Conservation (phyloP, 1,284 basidiomycete genomes). For the Mycosarcoma maydis region DNA sequence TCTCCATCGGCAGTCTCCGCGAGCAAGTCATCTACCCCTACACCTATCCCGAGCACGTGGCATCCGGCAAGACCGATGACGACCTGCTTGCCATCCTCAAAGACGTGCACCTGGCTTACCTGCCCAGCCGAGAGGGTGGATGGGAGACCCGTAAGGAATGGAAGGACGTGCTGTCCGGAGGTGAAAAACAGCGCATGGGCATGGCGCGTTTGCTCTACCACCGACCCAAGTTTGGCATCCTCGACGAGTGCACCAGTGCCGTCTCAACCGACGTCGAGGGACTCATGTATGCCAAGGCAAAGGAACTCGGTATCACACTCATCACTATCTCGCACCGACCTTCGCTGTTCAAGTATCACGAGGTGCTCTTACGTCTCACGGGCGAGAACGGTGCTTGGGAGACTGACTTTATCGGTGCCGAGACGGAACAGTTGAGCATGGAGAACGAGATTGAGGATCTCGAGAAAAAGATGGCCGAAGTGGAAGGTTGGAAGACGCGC, state of each 20-base stretch:
- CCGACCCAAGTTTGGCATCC: conserved; percentile 73
- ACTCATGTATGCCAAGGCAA: conserved; percentile 92
- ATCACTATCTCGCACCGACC: conserved; percentile 80
- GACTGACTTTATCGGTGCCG: conserved; percentile 76
- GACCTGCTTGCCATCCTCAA: conserved; percentile 80
- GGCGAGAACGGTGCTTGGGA: conserved; percentile 78
- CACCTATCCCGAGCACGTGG: conserved; percentile 62
- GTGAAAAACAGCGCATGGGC: conserved; percentile 82
- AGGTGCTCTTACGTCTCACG: conserved; percentile 77
- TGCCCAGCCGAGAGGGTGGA: conserved; percentile 85
- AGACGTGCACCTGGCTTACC: conserved; percentile 83
- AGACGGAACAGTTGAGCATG: conserved; percentile 77
- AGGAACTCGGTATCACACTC: conserved; percentile 88
- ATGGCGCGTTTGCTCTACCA: conserved; percentile 81
- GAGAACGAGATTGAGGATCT: conserved; percentile 68
- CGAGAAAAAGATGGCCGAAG: conserved; percentile 67
- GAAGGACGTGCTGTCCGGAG: conserved; percentile 79
- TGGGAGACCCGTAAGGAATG: conserved; percentile 86
- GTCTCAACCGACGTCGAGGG: conserved; percentile 97
- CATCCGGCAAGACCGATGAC: conserved; percentile 72
- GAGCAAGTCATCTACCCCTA: conserved; percentile 76
- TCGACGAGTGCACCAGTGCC: conserved; percentile 89
- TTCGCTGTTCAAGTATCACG: conserved; percentile 74
- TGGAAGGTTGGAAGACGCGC: conserved; percentile 67
- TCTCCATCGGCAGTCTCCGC: conserved; percentile 83